Percentiles rank a stretch among this genome's conserved stretches.
These are phyloP conservation scores for Fagus sylvatica DNA, from an alignment of 306 rosid species.

Conservation along the genomic window DNA sequence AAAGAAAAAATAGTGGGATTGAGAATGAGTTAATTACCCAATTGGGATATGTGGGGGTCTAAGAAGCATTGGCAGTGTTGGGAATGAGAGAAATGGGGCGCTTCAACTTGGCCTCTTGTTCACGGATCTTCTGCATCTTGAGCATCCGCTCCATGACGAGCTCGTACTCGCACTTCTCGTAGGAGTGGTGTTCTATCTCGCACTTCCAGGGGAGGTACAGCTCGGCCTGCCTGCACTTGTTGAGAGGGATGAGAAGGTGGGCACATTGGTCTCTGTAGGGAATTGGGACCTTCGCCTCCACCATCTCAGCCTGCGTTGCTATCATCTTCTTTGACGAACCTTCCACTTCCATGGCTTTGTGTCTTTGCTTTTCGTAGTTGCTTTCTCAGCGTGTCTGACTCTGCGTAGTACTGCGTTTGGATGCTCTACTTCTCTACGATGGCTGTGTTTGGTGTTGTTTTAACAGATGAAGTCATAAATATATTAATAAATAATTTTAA, in stretches of 20 bases:
- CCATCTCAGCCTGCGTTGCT: slow-evolving; percentile 93
- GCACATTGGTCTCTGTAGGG: slow-evolving; percentile 92
- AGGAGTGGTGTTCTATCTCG: slow-evolving; percentile 72
- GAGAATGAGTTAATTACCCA: slow-evolving; percentile 12
- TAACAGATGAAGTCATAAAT: too few species aligned
- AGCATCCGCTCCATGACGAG: slow-evolving; percentile 97
- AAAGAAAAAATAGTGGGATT: background rate
- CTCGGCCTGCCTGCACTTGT: slow-evolving; percentile 87
- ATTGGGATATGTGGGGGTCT: slow-evolving; percentile 3
- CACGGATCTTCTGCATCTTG: slow-evolving; percentile 89
- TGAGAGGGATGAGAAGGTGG: slow-evolving; percentile 86
- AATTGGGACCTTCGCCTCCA: slow-evolving; percentile 77
- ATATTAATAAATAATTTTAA: too few species aligned
- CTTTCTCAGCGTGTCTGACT: background rate
- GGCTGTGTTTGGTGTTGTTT: too few species aligned
- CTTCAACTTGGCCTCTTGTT: slow-evolving; percentile 42
- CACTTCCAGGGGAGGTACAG: slow-evolving; percentile 95
- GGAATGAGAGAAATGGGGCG: slow-evolving; percentile 67
- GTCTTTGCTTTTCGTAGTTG: background rate
- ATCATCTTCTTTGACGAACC: slow-evolving; percentile 98
- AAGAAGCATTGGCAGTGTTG: slow-evolving; percentile 66
- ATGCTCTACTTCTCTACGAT: too few species aligned
- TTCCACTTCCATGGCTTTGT: slow-evolving; percentile 47
- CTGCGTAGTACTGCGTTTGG: too few species aligned
- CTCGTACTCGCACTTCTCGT: slow-evolving; percentile 92